A percentile compares a stretch with the other conserved stretches of the same genome.
These are phyloP conservation scores for Tranzscheliella williamsii DNA, from an alignment of 1,284 basidiomycete genomes.

Conservation along the genomic window DNA sequence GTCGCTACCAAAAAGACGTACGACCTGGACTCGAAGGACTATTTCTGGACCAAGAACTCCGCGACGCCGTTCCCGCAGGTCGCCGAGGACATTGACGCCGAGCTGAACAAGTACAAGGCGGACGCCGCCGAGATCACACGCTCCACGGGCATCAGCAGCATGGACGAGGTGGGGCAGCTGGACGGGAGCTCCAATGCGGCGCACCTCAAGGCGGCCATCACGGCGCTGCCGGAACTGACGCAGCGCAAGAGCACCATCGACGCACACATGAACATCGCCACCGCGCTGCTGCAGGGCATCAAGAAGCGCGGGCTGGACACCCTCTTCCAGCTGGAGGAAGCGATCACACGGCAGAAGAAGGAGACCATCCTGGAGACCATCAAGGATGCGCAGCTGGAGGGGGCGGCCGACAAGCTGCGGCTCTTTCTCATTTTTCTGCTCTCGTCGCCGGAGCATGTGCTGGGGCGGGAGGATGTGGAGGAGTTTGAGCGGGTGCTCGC, in stretches of 20 bases:
- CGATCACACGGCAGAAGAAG: constrained; percentile 68
- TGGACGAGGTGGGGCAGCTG: constrained; percentile 75
- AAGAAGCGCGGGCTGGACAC: constrained; percentile 93
- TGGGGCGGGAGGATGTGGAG: constrained; percentile 81
- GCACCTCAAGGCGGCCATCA: constrained; percentile 95
- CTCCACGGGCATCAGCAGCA: constrained; percentile 91
- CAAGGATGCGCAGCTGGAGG: constrained; percentile 61
- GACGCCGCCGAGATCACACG: constrained; percentile 97
- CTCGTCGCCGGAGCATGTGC: constrained; percentile 75
- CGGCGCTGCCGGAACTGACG: constrained; percentile 94
- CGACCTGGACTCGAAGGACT: constrained; percentile 96
- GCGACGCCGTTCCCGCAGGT: constrained; percentile 97
- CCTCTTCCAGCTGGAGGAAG: constrained; percentile 93
- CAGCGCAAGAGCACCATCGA: constrained; percentile 94
- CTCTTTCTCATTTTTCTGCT: constrained; percentile 92
- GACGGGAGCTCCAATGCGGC: constrained; percentile 90
- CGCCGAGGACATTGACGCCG: constrained; percentile 92
- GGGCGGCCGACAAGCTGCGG: constrained; percentile 77
- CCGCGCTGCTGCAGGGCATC: constrained; percentile 90
- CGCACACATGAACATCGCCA: constrained; percentile 99
- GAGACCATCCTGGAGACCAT: constrained; percentile 76
- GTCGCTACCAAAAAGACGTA: constrained; percentile 64
- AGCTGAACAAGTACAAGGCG: constrained; percentile 88
- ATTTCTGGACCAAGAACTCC: constrained; percentile 98
- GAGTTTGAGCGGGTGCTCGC: constrained; percentile 70